Evolutionary conservation across 2,329 filamentous ascomycete species (phyloP).

Genomic region (Arthroderma uncinatum): DNA sequence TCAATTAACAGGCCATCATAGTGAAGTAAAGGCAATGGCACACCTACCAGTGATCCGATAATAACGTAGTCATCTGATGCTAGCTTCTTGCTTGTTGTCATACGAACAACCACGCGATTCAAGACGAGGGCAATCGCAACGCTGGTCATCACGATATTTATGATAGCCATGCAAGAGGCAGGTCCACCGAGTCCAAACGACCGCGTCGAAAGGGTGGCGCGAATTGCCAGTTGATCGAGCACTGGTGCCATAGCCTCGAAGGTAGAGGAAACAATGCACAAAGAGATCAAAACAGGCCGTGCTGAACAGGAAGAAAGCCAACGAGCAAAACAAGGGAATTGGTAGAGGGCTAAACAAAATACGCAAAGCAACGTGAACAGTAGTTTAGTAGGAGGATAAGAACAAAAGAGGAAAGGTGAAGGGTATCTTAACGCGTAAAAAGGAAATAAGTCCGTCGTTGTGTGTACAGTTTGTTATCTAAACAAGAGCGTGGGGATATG

Average conservation of each 20-base stretch:
- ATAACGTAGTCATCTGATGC: conserved; percentile 23
- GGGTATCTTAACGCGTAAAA: neutral
- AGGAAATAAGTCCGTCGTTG: neutral
- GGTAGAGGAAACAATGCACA: neutral
- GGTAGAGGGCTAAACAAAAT: neutral
- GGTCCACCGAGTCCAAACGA: conserved; percentile 15
- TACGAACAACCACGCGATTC: conserved; percentile 20
- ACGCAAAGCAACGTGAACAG: neutral
- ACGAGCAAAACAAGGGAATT: neutral
- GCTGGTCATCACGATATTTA: conserved; percentile 19
- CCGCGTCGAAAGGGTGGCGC: conserved; percentile 2
- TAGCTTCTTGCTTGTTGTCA: conserved; percentile 16
- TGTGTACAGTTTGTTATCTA: neutral
- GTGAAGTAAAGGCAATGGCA: neutral
- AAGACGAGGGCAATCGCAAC: conserved; percentile 18
- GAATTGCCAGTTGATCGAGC: neutral
- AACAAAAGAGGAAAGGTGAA: neutral
- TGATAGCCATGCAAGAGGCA: conserved; percentile 17
- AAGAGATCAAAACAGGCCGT: neutral
- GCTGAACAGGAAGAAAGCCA: neutral
- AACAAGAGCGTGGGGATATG: neutral
- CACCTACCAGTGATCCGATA: conserved; percentile 20
- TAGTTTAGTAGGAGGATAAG: neutral
- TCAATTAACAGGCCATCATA: neutral
- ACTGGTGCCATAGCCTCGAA: conserved; percentile 5